Evolutionary conservation across 148 eudicot species (phyloP).

Genomic region (Vaccinium corymbosum): DNA sequence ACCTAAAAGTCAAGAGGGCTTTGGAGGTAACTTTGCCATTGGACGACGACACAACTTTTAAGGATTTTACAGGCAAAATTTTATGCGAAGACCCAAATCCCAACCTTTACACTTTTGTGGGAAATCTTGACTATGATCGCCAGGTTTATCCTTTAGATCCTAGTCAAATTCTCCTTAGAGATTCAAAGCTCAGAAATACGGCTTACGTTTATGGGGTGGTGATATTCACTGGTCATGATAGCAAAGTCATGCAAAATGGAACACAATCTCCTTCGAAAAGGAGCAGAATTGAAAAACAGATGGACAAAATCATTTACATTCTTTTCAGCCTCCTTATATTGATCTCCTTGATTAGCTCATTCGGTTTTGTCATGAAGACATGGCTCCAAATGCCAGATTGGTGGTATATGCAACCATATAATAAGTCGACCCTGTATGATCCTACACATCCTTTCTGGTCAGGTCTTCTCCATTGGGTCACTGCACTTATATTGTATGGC

Average conservation of each 20-base stretch:
- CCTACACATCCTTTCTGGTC: conserved; percentile 48
- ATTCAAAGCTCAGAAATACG: conserved; percentile 92
- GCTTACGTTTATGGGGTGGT: conserved; percentile 75
- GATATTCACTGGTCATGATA: conserved; percentile 87
- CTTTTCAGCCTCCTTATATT: conserved; percentile 76
- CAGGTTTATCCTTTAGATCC: conserved; percentile 86
- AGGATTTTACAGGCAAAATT: conserved; percentile 53
- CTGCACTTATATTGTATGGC: conserved; percentile 88
- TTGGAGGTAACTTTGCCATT: conserved; percentile 64
- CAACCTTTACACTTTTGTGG: conserved; percentile 81
- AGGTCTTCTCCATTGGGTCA: conserved; percentile 70
- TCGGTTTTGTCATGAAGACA: conserved; percentile 66
- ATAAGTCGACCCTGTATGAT: conserved; percentile 36
- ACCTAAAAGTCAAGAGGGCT: conserved; percentile 82
- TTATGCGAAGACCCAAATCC: conserved; percentile 91
- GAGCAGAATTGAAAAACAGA: conserved; percentile 75
- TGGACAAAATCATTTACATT: conserved; percentile 82
- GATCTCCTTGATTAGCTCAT: conserved; percentile 78
- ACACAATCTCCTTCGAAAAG: conserved; percentile 86
- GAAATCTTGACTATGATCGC: conserved; percentile 80
- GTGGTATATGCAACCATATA: conserved; percentile 77
- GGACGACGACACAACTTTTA: conserved; percentile 62
- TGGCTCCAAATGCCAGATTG: conserved; percentile 52
- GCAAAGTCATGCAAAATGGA: conserved; percentile 96
- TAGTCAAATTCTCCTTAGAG: conserved; percentile 78